phyloP scores from a whole-genome alignment of 1,139 yeast species.

The Saccharomyces hybrid region DNA sequence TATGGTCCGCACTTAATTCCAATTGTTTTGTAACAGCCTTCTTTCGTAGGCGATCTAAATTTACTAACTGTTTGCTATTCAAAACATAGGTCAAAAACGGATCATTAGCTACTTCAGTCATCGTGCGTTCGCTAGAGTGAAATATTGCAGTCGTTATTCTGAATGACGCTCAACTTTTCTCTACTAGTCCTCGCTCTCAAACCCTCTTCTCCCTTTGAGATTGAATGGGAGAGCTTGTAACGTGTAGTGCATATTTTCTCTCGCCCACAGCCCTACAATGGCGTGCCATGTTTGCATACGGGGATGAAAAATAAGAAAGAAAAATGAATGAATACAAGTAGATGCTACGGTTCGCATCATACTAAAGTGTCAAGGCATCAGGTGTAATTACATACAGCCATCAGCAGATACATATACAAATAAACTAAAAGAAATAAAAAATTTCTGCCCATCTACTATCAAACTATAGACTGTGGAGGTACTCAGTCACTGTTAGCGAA shows the following conservation, averaged over 20 bases:
- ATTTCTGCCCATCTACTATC: constrained; percentile 63
- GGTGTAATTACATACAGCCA: too few species aligned
- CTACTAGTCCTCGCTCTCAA: not conserved
- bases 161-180: not conserved
- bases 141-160: not conserved
- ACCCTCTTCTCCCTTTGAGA: not conserved
- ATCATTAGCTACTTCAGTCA: constrained; percentile 6
- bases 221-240: too few species aligned
- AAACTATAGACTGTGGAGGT: constrained; percentile 52
- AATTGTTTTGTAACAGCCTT: constrained; percentile 2
- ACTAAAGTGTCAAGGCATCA: not conserved
- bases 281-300: too few species aligned
- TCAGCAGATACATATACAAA: too few species aligned
- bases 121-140: not conserved
- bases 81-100: constrained; percentile 14
- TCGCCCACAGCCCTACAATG: too few species aligned
- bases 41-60: constrained; percentile 10
- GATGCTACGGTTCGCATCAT: too few species aligned
- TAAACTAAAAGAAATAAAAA: not conserved
- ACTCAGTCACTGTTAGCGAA: constrained; percentile 62
- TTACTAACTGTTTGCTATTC: constrained; percentile 14
- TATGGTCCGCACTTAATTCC: not conserved
- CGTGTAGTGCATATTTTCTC: too few species aligned
- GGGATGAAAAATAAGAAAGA: too few species aligned
- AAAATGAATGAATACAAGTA: too few species aligned